Evolutionary conservation across 2,329 filamentous ascomycete genomes (phyloP).

Genomic region (Verticillium longisporum): DNA sequence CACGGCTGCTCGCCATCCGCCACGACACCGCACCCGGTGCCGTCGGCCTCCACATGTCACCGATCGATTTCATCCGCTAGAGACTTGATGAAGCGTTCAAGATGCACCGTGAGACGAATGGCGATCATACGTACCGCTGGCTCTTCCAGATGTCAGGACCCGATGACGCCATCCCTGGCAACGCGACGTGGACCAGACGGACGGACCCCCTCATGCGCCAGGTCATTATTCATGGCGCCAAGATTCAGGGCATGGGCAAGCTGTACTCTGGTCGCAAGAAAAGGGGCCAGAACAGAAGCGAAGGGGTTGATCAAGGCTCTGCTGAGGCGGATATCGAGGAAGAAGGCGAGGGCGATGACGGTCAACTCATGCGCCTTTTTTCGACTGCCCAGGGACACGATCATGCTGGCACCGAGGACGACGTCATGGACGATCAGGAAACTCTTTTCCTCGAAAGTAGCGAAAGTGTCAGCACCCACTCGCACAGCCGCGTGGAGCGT

Average conservation of each 20-base stretch:
- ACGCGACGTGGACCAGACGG: background rate
- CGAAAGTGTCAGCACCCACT: too few species aligned
- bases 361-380: too few species aligned
- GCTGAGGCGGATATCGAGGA: background rate
- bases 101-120: background rate
- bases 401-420: too few species aligned
- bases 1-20: conserved; percentile 20
- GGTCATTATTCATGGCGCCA: conserved; percentile 20
- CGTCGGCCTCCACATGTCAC: conserved; percentile 23
- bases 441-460: too few species aligned
- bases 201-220: conserved; percentile 19
- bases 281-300: background rate
- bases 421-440: too few species aligned
- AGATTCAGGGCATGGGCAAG: background rate
- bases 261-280: background rate
- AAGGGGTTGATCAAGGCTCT: background rate
- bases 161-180: background rate
- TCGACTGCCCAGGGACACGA: too few species aligned
- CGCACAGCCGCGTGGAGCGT: too few species aligned
- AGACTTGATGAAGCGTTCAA: conserved; percentile 14
- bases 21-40: conserved; percentile 8
- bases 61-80: conserved; percentile 31
- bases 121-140: background rate
- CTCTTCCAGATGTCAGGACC: background rate
- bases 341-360: too few species aligned